A percentile compares a stretch with the other conserved stretches of the same genome.
Conservation (phyloP, 177 flowering plant species). For the Vitis hybrid region DNA sequence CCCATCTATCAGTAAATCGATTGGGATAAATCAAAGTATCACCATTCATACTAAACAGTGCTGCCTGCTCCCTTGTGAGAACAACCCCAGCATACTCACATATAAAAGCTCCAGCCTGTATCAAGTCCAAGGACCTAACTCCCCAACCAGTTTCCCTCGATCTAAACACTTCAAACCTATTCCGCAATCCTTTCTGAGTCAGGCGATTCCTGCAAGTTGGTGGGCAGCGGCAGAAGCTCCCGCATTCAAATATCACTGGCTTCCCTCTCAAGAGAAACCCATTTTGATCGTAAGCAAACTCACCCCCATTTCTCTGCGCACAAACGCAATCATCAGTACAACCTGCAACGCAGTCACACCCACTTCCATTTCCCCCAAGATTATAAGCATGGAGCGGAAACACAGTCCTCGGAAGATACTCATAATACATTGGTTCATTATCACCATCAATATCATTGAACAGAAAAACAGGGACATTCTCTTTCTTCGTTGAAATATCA, state of each 20-base stretch:
- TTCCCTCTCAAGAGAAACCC: conserved; percentile 82
- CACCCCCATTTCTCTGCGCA: conserved; percentile 76
- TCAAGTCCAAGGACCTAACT: conserved; percentile 80
- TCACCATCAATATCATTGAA: conserved; percentile 75
- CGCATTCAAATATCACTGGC: conserved; percentile 85
- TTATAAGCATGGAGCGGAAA: conserved; percentile 48
- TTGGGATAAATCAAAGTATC: conserved; percentile 73
- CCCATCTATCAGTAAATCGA: conserved; percentile 67
- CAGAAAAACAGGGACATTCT: conserved; percentile 57
- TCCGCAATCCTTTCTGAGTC: conserved; percentile 64
- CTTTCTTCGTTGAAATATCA: conserved; percentile 69
- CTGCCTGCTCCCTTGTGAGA: conserved; percentile 74
- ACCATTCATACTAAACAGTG: conserved; percentile 71
- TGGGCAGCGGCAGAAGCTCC: conserved; percentile 68
- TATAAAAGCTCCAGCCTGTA: conserved; percentile 80
- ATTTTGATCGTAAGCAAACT: conserved; percentile 64
- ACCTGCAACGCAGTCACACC: conserved; percentile 61
- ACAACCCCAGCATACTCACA: conserved; percentile 84
- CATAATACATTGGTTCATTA: conserved; percentile 54
- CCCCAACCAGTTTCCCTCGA: conserved; percentile 92
- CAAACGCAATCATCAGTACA: conserved; percentile 65
- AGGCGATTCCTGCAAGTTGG: conserved; percentile 78
- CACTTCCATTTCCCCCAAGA: conserved; percentile 27
- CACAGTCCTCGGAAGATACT: conserved; percentile 53
- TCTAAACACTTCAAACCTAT: conserved; percentile 77